Evolutionary conservation across 1,284 basidiomycete genomes (phyloP).

Genomic region (Fomes fomentarius): DNA sequence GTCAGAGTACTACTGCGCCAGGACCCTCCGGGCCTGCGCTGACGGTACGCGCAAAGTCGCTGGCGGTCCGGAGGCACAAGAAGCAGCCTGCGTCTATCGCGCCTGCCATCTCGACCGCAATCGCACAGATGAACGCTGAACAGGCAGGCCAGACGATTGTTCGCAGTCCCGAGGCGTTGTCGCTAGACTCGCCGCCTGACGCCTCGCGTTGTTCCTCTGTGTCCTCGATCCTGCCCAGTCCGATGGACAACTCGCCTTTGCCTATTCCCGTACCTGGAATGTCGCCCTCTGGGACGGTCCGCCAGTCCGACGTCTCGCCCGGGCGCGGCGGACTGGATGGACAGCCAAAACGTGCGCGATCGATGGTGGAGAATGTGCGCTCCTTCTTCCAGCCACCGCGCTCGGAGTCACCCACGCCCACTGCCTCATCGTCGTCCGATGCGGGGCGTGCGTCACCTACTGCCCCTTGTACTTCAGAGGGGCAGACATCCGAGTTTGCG

Average conservation of each 20-base stretch:
- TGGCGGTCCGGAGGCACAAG: slow-evolving; percentile 41
- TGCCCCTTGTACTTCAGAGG: slow-evolving; percentile 7
- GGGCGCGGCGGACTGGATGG: slow-evolving; percentile 12
- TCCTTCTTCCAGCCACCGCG: slow-evolving; percentile 42
- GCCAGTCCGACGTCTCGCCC: slow-evolving; percentile 33
- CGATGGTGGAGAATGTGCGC: slow-evolving; percentile 53
- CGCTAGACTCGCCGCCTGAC: slow-evolving; percentile 46
- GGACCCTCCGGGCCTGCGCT: slow-evolving; percentile 10
- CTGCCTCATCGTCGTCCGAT: slow-evolving; percentile 19
- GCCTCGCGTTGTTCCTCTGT: slow-evolving; percentile 52
- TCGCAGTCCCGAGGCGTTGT: slow-evolving; percentile 27
- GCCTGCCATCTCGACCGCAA: slow-evolving; percentile 23
- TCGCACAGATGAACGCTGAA: slow-evolving; percentile 25
- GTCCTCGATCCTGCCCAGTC: slow-evolving; percentile 42
- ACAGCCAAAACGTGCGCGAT: slow-evolving; percentile 47
- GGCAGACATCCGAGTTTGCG: slow-evolving; percentile 34
- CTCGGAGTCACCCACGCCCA: slow-evolving; percentile 26
- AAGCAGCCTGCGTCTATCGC: slow-evolving; percentile 48
- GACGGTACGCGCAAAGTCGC: slow-evolving; percentile 34
- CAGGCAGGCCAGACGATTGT: slow-evolving; percentile 17
- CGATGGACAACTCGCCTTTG: slow-evolving; percentile 28
- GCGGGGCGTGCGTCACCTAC: slow-evolving; percentile 21
- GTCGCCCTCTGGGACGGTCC: slow-evolving; percentile 28
- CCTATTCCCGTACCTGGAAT: slow-evolving; percentile 30
- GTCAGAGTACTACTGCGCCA: too few relatives aligned